Evolutionary conservation across 768 basidiomycete genomes (phyloP), one percentile per base, ranked within the genome.

Genomic region (Rhodocollybia butyracea): DNA sequence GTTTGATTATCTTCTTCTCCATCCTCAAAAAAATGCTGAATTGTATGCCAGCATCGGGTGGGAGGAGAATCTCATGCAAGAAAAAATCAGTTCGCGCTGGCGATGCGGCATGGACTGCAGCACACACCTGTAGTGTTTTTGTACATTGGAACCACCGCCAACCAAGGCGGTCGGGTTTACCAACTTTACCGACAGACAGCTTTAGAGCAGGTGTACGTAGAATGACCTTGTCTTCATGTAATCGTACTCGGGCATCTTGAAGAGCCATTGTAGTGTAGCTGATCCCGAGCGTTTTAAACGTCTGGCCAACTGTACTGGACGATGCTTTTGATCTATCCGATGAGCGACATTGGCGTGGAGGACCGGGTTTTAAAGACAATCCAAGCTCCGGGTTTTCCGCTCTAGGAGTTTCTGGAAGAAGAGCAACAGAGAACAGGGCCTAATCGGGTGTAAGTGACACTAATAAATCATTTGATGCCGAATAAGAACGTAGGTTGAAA

Each of bases 61-160:
- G 51, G 11, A 53, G 51, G 24, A 41, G 40, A 22, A 53, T 32
- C 51, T 53, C n/a, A n/a, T n/a, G 15, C n/a, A 15, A n/a, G 26
- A 45, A 4, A 43, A 43, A 43, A 29, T 12, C 11, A 17, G n/a
- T 24, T 29, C 43, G 21, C 15, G 21, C 10, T 13, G 32, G 22
- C n/a, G 13, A 32, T 29, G 13, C 19, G 8, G 24, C 21, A 8
- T 8, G n/a, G 17, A 30, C 12, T 36, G 15, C 12, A 7, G 22
- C n/a, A 26, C 31, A 17, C 15, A 42, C 51, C 51, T 53, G 51
- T 21, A 53, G 39, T 26, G 39, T 41, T 5, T 53, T 29, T 17
- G 51, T 41, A 27, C 39, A 53, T 34, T 53, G 51, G 22, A 42
- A 32, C 51, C 51, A 53, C 7, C 39, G 26, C 51, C 51, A 53